These are phyloP conservation scores for Blastobotrys ciferrii DNA, from an alignment of 1,139 yeast species.

Conservation along the genomic window DNA sequence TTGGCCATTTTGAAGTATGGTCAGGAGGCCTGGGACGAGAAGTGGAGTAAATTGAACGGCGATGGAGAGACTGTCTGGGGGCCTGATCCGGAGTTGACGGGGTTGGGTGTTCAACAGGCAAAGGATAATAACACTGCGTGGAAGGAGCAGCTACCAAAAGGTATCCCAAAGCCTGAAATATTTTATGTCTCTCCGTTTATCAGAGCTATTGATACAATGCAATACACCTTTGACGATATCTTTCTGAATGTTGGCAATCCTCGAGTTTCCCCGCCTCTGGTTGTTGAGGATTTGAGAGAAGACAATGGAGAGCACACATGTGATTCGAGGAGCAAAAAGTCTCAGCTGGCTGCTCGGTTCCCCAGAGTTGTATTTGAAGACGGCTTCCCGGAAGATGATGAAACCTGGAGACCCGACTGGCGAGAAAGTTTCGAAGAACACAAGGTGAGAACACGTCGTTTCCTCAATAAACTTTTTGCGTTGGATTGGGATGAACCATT, in stretches of 20 bases:
- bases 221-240: conserved; percentile 56
- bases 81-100: conserved; percentile 66
- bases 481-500: conserved; percentile 24
- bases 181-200: conserved; percentile 66
- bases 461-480: conserved; percentile 49
- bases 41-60: conserved; percentile 45
- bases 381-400: conserved; percentile 51
- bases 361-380: conserved; percentile 40
- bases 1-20: conserved; percentile 59
- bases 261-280: conserved; percentile 37
- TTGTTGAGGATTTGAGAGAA: conserved; percentile 60
- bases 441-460: conserved; percentile 47
- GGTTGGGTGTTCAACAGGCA: conserved; percentile 54
- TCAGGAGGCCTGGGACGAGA: conserved; percentile 51
- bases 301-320: conserved; percentile 68
- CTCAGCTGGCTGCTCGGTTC: conserved; percentile 43
- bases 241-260: conserved; percentile 10
- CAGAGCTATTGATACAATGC: conserved; percentile 58
- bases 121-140: conserved; percentile 46
- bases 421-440: conserved; percentile 53
- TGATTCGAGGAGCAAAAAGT: conserved; percentile 52
- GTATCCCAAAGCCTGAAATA: conserved; percentile 53
- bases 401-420: conserved; percentile 40
- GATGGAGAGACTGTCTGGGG: conserved; percentile 59
- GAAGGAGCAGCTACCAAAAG: conserved; percentile 43